Conservation (phyloP, 208 protist species). For the Trypanosoma conorhini region DNA sequence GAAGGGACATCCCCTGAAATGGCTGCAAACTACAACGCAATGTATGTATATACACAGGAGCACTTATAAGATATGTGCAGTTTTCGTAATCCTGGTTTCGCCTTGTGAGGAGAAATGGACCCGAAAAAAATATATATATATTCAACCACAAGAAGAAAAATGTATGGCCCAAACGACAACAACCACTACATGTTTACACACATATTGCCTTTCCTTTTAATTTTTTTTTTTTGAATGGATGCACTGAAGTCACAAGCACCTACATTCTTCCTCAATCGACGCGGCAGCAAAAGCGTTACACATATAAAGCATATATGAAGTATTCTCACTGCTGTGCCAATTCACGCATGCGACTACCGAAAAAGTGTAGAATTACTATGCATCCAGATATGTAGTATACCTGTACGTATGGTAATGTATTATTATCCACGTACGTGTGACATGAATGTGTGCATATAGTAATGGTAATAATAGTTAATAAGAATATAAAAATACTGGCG, state of each 20-base stretch:
- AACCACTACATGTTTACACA: neutral
- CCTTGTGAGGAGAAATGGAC: neutral
- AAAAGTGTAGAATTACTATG: neutral
- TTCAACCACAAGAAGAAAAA: neutral
- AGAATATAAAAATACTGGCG: neutral
- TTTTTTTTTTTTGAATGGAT: neutral
- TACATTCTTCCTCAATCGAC: neutral
- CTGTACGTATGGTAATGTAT: neutral
- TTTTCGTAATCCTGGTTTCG: neutral
- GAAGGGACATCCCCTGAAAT: constrained; percentile 24
- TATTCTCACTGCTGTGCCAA: neutral
- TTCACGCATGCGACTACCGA: neutral
- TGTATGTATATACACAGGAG: neutral
- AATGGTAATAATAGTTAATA: no score
- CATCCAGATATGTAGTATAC: no score
- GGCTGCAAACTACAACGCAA: neutral
- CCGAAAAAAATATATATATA: neutral
- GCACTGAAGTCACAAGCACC: neutral
- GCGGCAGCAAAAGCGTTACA: neutral
- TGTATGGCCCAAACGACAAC: neutral
- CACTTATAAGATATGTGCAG: neutral
- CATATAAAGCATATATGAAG: neutral
- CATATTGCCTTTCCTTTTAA: neutral
- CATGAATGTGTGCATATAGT: neutral
- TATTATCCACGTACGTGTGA: neutral